Conservation (phyloP, 2,329 filamentous ascomycete species). For the Botrytis elliptica region DNA sequence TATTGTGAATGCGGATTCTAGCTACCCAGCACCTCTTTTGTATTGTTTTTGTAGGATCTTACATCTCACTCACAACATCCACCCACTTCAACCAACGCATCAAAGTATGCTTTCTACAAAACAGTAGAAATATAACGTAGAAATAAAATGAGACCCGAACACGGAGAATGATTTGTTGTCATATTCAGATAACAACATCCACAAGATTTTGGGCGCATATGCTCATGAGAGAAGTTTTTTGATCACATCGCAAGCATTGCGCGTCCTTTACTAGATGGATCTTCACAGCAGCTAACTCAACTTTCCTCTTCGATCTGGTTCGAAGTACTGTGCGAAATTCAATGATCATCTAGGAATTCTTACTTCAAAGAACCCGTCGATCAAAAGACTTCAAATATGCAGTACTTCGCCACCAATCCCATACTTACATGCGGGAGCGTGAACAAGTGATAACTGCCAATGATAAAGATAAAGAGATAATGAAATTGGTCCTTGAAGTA, state of each 20-base stretch:
- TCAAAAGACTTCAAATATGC: not conserved
- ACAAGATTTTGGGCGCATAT: not conserved
- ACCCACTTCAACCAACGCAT: not conserved
- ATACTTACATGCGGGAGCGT: not conserved
- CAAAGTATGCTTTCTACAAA: not conserved
- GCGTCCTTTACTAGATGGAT: not conserved
- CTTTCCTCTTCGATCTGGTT: not conserved
- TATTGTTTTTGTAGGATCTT: not conserved
- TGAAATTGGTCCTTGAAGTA: not conserved
- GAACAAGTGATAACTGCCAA: not conserved
- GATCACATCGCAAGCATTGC: constrained; percentile 8
- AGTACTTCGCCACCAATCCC: not conserved
- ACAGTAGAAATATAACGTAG: not conserved
- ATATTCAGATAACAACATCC: not conserved
- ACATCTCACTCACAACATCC: not conserved
- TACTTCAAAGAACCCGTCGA: not conserved
- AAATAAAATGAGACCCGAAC: not conserved
- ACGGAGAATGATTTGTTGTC: not conserved
- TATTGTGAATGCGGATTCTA: not conserved
- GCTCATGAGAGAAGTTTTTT: not conserved
- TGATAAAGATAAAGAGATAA: not conserved
- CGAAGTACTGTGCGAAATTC: not conserved
- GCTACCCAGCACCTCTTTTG: not conserved
- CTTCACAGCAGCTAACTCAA: not conserved
- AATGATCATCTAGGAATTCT: not conserved